These are phyloP conservation scores for Verbascum thapsus DNA, from an alignment of 257 asterid species.

Conservation along the genomic window DNA sequence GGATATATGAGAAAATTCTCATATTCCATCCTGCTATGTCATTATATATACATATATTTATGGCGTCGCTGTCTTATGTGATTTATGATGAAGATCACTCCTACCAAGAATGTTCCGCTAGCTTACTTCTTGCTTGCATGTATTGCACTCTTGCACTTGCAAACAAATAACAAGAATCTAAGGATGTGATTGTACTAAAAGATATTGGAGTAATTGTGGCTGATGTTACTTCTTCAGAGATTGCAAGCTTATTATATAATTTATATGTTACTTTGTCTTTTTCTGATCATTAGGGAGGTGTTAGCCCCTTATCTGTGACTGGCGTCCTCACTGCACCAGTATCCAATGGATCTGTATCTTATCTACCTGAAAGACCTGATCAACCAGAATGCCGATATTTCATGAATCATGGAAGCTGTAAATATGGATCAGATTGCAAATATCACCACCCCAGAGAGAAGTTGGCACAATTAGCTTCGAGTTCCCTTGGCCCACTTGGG, in stretches of 20 bases:
- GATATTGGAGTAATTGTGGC: not conserved
- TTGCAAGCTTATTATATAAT: not conserved
- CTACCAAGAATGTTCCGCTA: not conserved
- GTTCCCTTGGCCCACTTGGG: slow-evolving; percentile 61
- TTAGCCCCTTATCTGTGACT: slow-evolving; percentile 37
- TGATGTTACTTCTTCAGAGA: slow-evolving; percentile 1
- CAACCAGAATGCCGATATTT: slow-evolving; percentile 72
- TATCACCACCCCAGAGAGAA: slow-evolving; percentile 70
- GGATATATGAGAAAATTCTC: too few species aligned
- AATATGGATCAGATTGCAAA: slow-evolving; percentile 65
- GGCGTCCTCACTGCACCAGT: slow-evolving; percentile 41
- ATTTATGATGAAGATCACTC: not conserved
- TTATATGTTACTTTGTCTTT: slow-evolving; percentile 11
- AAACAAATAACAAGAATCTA: not conserved
- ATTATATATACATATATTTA: too few species aligned
- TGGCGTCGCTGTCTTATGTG: too few species aligned
- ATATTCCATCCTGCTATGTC: too few species aligned
- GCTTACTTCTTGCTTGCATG: not conserved
- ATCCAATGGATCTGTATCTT: slow-evolving; percentile 43
- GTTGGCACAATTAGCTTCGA: slow-evolving; percentile 40
- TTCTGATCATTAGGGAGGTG: slow-evolving; percentile 43
- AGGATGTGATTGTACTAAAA: not conserved
- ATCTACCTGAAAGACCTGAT: slow-evolving; percentile 71
- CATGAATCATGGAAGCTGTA: slow-evolving; percentile 63
- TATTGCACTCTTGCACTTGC: not conserved